Conservation (phyloP, 1,284 basidiomycete genomes). For the Farysia itapuensis region DNA sequence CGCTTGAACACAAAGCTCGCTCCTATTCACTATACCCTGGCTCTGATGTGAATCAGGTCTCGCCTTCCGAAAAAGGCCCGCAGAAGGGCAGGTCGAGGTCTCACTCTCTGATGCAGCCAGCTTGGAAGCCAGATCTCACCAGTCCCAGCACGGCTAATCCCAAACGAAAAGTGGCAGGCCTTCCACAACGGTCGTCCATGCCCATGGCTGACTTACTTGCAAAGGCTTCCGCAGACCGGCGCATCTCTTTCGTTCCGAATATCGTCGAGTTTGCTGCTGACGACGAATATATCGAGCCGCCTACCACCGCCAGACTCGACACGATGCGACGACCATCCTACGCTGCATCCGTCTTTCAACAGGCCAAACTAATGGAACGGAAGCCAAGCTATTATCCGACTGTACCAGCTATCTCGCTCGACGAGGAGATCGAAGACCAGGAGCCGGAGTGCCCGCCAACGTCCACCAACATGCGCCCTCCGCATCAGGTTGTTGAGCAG, state of each 20-base stretch:
- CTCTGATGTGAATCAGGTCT: background rate
- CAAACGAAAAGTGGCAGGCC: too few species aligned
- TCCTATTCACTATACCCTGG: background rate
- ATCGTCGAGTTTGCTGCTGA: too few species aligned
- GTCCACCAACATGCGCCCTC: background rate
- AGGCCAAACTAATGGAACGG: constrained; percentile 18
- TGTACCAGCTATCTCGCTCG: background rate
- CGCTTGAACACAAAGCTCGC: background rate
- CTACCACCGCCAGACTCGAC: background rate
- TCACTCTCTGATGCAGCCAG: background rate
- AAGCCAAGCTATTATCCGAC: constrained; percentile 1
- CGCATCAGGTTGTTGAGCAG: background rate
- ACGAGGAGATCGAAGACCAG: background rate
- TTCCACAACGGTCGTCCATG: background rate
- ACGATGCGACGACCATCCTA: constrained; percentile 23
- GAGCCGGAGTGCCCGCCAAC: background rate
- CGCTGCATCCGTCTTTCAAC: constrained; percentile 28
- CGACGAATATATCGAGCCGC: background rate
- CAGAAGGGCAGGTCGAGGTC: background rate
- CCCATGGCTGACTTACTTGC: background rate
- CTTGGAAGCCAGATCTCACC: background rate
- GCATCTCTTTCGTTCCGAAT: background rate
- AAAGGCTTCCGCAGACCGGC: background rate
- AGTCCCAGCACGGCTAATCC: background rate
- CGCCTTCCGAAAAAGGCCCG: background rate